phyloP scores from a whole-genome alignment of 257 asterid species.

The Fraxinus cuspidata region DNA sequence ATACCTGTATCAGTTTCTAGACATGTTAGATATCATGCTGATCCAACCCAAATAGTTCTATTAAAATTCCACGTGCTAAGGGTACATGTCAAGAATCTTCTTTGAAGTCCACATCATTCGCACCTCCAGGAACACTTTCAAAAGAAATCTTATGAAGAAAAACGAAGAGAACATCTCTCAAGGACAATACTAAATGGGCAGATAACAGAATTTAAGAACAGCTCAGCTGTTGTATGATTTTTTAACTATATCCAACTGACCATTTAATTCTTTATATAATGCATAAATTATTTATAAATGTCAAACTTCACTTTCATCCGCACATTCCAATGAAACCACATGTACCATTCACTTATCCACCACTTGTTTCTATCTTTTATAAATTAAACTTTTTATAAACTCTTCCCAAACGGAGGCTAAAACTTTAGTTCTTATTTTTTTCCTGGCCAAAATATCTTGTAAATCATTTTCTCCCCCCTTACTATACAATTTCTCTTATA shows the following conservation, averaged over 20 bases:
- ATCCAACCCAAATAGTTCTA: background rate
- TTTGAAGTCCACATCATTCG: background rate
- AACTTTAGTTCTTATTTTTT: background rate
- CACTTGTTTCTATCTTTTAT: too few species aligned
- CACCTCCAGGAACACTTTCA: background rate
- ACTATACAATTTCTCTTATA: background rate
- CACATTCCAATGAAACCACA: too few species aligned
- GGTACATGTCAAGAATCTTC: background rate
- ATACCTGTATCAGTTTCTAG: conserved; percentile 47
- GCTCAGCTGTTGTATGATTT: background rate
- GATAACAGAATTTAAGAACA: background rate
- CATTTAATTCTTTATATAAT: background rate
- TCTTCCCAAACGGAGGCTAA: background rate
- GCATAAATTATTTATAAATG: too few species aligned
- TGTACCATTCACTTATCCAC: too few species aligned
- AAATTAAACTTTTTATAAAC: too few species aligned
- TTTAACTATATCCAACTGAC: background rate
- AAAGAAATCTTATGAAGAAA: background rate
- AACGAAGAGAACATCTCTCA: background rate
- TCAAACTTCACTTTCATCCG: too few species aligned
- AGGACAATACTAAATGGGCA: background rate
- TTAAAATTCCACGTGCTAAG: background rate
- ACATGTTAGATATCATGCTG: conserved; percentile 14
- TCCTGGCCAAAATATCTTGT: background rate
- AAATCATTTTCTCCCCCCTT: background rate